Evolutionary conservation across 2,329 filamentous ascomycete genomes (phyloP), one percentile per base, ranked within the genome.

Genomic region (Thermomyces lanuginosus): DNA sequence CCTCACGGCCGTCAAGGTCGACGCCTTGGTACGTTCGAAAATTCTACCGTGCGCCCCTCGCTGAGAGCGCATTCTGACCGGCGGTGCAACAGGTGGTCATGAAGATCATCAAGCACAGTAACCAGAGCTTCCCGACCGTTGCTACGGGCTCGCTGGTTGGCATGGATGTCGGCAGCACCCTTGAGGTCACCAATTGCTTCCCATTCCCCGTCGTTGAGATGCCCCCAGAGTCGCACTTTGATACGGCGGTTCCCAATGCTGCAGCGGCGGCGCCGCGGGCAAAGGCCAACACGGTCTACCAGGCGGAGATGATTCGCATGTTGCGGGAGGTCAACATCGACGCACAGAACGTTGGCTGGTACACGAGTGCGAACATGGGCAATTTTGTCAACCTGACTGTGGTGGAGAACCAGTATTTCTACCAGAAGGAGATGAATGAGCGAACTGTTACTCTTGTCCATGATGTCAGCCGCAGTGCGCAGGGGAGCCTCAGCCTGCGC

Each of bases 341-440:
- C 55, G 89, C 89, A 40, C 92, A 95, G 65, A 91, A 82, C 47
- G 82, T 92, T 34, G 89, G 89, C 46, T 98, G 84, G 84, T 98
- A 98, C 63, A 93, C 83, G 33, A 93, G 83, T 62, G 82, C 84
- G 37, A 92, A 83, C 56, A 91, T 98, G 80, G 89, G 89, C 56
- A 95, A 92, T 66, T 95, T 95, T 45, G 69, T 95, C 65, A 93
- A 84, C 64, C 57, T 78, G 50, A 80, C 77, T 64, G 84, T 92
- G 51, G 80, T 98, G 56, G 89, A 98, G 69, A 98, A 95, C 64
- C 84, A 93, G 58, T 83, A 74, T 60, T 79, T 84, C 63, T 95
- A 92, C 65, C 89, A 98, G 65, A 89, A 81, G 56, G 81, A 91
- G 44, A 51, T 70, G 44, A 92, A 92, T 53, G 81, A 89, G 58